A percentile compares a stretch with the other conserved stretches of the same genome.
These are phyloP conservation scores for Withania somnifera DNA, from an alignment of 305 asterid genomes.

Conservation along the genomic window DNA sequence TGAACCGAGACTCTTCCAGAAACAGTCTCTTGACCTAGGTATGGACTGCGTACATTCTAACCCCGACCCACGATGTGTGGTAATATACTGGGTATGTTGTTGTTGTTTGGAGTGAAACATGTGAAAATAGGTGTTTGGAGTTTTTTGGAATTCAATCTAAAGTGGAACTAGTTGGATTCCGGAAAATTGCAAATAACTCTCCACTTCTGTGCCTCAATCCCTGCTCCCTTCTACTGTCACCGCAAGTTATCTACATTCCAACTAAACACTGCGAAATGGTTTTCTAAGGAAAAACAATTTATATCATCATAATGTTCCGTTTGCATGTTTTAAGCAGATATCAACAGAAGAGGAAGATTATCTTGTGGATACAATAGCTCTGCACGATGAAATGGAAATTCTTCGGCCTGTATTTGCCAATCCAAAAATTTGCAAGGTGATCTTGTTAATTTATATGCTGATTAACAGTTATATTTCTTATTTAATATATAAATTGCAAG, in stretches of 20 bases:
- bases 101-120: no score
- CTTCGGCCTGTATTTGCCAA: constrained; percentile 70
- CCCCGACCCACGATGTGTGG: no score
- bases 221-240: not conserved
- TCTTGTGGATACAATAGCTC: constrained; percentile 62
- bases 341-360: constrained; percentile 66
- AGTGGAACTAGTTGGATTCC: no score
- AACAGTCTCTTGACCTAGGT: no score
- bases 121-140: no score
- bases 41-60: no score
- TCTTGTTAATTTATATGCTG: not conserved
- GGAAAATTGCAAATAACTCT: not conserved
- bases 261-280: not conserved
- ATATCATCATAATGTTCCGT: not conserved
- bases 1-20: no score
- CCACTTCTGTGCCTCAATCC: not conserved
- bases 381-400: constrained; percentile 75
- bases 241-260: not conserved
- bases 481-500: not conserved
- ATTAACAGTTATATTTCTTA: not conserved
- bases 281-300: not conserved
- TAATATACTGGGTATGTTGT: no score
- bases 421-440: constrained; percentile 83
- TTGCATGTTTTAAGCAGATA: constrained; percentile 26
- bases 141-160: no score